These are phyloP conservation scores for Aspergillus thermomutatus DNA, from an alignment of 2,329 filamentous ascomycete genomes.

Conservation along the genomic window DNA sequence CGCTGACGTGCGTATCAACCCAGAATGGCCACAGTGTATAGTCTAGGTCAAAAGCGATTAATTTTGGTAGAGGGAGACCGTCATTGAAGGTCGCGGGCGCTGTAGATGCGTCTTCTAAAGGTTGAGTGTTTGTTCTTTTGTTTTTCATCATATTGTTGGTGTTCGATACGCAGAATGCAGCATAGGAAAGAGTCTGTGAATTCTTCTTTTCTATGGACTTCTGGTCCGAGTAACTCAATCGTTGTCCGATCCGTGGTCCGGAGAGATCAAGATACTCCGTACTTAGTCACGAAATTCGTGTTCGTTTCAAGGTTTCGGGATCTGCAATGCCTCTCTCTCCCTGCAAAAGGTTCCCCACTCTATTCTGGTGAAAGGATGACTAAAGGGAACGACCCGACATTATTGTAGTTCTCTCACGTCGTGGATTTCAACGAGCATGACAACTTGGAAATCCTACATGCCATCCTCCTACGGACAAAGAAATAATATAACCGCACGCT, in stretches of 20 bases:
- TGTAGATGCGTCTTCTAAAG: constrained; percentile 35
- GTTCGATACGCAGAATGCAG: neutral
- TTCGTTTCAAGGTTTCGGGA: neutral
- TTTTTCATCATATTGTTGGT: constrained; percentile 29
- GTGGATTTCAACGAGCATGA: no score
- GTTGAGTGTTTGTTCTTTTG: constrained; percentile 33
- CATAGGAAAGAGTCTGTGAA: neutral
- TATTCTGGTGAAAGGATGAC: no score
- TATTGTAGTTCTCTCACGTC: no score
- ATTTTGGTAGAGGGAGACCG: constrained; percentile 69
- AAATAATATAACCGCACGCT: no score
- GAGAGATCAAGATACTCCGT: neutral
- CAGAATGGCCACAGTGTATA: constrained; percentile 99
- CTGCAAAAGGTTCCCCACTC: no score
- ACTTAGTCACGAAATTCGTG: neutral
- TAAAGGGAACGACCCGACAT: no score
- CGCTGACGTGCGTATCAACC: constrained; percentile 87
- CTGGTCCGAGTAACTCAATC: neutral
- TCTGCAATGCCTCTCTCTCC: no score
- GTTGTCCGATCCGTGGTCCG: neutral
- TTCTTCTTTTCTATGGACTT: neutral
- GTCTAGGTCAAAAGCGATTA: constrained; percentile 93
- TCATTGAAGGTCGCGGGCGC: constrained; percentile 59
- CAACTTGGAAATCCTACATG: no score
- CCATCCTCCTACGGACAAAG: no score